Evolutionary conservation across 2,329 filamentous ascomycete species (phyloP).

Genomic region (Exophiala mesophila): DNA sequence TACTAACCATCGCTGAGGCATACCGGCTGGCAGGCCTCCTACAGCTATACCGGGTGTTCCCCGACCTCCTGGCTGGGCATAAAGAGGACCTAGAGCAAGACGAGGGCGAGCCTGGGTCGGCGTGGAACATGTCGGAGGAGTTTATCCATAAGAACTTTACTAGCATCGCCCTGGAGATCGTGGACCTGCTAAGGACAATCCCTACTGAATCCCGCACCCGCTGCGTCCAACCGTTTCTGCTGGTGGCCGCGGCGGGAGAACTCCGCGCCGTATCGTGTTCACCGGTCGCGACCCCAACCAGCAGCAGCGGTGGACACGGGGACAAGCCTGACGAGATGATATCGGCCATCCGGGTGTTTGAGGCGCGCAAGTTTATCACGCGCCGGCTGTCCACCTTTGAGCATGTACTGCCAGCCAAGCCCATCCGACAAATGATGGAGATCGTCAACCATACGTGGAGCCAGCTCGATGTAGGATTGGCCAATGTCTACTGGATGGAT

Average conservation of each 20-base stretch:
- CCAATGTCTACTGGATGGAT: constrained; percentile 36
- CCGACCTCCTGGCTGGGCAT: constrained; percentile 29
- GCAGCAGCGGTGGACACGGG: no score
- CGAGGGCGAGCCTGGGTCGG: not conserved
- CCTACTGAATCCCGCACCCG: not conserved
- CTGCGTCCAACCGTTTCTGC: not conserved
- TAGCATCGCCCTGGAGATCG: not conserved
- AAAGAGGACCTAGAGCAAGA: not conserved
- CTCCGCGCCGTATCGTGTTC: not conserved
- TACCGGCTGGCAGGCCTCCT: constrained; percentile 50
- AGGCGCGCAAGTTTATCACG: constrained; percentile 46
- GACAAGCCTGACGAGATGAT: not conserved
- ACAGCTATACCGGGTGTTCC: constrained; percentile 52
- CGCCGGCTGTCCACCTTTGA: constrained; percentile 43
- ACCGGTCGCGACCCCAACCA: not conserved
- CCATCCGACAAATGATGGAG: constrained; percentile 46
- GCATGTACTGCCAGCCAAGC: constrained; percentile 48
- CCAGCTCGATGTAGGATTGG: constrained; percentile 44
- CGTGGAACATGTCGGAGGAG: not conserved
- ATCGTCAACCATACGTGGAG: constrained; percentile 52
- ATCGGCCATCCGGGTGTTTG: constrained; percentile 42
- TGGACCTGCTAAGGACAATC: not conserved
- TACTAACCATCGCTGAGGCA: constrained; percentile 49
- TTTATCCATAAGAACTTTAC: not conserved
- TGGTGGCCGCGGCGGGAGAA: not conserved